Percentiles rank a stretch among this genome's conserved stretches.
Conservation (phyloP, 2,329 filamentous ascomycete genomes). For the Pseudogymnoascus sp. region DNA sequence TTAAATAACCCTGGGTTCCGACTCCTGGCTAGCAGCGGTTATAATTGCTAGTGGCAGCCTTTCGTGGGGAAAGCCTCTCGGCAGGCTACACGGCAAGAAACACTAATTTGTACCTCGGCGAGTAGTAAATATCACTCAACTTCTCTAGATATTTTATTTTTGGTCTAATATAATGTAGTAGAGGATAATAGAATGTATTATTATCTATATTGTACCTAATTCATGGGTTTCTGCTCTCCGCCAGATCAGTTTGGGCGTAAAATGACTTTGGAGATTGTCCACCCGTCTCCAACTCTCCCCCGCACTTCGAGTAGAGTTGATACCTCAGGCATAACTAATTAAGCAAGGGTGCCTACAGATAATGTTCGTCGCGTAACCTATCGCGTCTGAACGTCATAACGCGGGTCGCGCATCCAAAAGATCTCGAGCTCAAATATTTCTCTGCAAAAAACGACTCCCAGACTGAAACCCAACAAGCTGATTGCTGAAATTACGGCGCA, state of each 20-base stretch:
- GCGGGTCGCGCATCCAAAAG: background rate
- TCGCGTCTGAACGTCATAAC: slow-evolving; percentile 7
- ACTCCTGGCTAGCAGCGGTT: slow-evolving; percentile 7
- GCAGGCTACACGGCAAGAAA: background rate
- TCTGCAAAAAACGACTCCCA: background rate
- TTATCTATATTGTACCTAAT: background rate
- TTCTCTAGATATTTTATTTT: no score
- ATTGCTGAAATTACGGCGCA: background rate
- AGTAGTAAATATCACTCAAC: background rate
- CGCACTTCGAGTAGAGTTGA: background rate
- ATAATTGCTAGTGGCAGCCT: background rate
- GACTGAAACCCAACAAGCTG: background rate
- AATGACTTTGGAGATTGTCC: background rate
- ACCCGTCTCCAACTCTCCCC: slow-evolving; percentile 1
- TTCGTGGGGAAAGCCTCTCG: background rate
- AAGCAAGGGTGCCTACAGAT: background rate
- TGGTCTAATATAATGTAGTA: background rate
- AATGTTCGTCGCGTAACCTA: background rate
- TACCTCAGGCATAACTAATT: slow-evolving; percentile 4
- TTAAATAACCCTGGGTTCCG: background rate
- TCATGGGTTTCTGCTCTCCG: background rate
- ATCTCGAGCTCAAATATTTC: background rate
- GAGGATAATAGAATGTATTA: background rate
- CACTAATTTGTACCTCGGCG: slow-evolving; percentile 4
- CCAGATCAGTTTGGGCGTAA: background rate